Evolutionary conservation across 257 asterid genomes (phyloP).

Genomic region (Fraxinus cuspidata): DNA sequence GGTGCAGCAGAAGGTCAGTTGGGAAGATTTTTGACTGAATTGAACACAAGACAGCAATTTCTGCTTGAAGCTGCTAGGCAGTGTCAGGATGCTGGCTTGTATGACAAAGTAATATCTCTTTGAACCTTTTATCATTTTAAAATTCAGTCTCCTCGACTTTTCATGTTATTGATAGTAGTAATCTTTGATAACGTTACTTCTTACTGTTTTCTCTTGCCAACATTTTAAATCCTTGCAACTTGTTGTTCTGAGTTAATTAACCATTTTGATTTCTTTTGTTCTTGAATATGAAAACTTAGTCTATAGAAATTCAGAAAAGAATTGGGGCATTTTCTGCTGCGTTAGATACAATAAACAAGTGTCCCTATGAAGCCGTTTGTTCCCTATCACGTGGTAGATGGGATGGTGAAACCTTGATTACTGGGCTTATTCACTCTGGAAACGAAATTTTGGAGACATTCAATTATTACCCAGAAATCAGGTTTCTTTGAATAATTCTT

Average conservation of each 20-base stretch:
- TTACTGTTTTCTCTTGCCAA: not conserved
- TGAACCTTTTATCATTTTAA: conserved; percentile 7
- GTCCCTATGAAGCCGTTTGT: conserved; percentile 86
- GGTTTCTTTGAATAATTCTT: conserved; percentile 41
- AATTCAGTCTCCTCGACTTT: conserved; percentile 3
- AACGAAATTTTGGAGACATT: conserved; percentile 82
- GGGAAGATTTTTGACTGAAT: conserved; percentile 75
- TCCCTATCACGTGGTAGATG: conserved; percentile 85
- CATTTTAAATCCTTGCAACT: conserved; percentile 7
- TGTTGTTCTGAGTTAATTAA: conserved; percentile 16
- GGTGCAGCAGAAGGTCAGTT: conserved; percentile 90
- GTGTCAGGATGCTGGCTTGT: conserved; percentile 76
- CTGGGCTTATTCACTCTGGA: conserved; percentile 80
- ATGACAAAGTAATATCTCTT: conserved; percentile 67
- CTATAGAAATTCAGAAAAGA: conserved; percentile 88
- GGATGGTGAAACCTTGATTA: conserved; percentile 87
- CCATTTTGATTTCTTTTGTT: conserved; percentile 21
- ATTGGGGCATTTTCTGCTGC: conserved; percentile 92
- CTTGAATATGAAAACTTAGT: conserved; percentile 40
- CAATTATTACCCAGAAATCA: conserved; percentile 81
- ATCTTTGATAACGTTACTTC: not conserved
- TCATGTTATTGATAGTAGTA: conserved; percentile 13
- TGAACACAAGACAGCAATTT: conserved; percentile 67
- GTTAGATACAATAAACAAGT: conserved; percentile 76
- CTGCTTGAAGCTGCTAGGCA: conserved; percentile 83